Percentiles rank a stretch among this genome's conserved stretches.
Conservation (phyloP, 1,284 basidiomycete species). For the Thelephora terrestris region DNA sequence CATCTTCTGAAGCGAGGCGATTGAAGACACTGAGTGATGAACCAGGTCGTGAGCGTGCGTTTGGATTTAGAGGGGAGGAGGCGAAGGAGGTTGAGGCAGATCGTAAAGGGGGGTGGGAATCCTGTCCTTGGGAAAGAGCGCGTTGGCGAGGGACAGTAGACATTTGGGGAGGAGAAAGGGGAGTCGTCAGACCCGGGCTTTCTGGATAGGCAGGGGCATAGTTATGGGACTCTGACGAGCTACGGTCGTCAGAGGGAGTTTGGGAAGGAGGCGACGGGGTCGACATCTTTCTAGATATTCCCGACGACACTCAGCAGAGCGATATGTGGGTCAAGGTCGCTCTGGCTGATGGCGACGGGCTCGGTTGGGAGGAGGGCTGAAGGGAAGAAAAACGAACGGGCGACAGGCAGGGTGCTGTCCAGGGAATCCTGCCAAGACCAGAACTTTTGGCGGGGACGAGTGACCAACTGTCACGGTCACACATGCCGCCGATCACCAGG, state of each 20-base stretch:
- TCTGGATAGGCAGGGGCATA: conserved; percentile 2
- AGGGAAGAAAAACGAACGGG: too few species aligned
- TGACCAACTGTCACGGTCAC: too few species aligned
- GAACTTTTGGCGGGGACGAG: too few species aligned
- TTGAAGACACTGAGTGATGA: conserved; percentile 18
- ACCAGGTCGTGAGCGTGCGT: conserved; percentile 22
- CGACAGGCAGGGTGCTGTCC: too few species aligned
- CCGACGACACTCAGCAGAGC: too few species aligned
- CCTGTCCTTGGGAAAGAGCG: conserved; percentile 2
- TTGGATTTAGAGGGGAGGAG: conserved; percentile 41
- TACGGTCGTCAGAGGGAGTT: too few species aligned
- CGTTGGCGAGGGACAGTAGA: too few species aligned
- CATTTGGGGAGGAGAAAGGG: conserved; percentile 2
- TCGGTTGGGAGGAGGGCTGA: too few species aligned
- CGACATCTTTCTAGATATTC: neutral
- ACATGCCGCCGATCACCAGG: too few species aligned
- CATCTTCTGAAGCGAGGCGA: conserved; percentile 39
- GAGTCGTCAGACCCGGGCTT: neutral
- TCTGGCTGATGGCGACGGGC: too few species aligned
- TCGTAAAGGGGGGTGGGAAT: conserved; percentile 18
- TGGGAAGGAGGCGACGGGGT: neutral
- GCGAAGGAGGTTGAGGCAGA: conserved; percentile 23
- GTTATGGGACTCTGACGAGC: conserved; percentile 4
- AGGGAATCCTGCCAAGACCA: too few species aligned
- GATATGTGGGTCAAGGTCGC: too few species aligned